Conservation (phyloP, 148 eudicot species). For the Oxyria digyna region DNA sequence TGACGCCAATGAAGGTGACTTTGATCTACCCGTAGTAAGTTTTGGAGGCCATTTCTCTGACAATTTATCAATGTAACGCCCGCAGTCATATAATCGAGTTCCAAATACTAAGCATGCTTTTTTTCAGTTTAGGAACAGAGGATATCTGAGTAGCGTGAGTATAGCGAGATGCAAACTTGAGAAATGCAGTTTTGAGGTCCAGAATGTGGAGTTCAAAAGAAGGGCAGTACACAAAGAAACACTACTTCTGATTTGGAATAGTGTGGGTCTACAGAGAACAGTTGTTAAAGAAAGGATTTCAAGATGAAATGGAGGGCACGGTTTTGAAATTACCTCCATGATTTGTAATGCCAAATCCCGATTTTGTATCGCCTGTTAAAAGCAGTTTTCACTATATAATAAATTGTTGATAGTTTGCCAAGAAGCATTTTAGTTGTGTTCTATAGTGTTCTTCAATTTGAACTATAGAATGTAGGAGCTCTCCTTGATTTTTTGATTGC, state of each 20-base stretch:
- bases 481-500: no score
- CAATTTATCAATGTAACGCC: background rate
- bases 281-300: slow-evolving; percentile 53
- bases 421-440: no score
- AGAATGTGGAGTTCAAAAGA: slow-evolving; percentile 17
- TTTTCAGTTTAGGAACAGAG: slow-evolving; percentile 47
- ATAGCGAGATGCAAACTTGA: slow-evolving; percentile 65
- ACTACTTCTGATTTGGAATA: slow-evolving; percentile 52
- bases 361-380: no score
- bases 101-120: background rate
- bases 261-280: slow-evolving; percentile 34
- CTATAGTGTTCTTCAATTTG: no score
- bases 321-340: no score
- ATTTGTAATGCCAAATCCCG: no score
- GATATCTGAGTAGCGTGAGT: slow-evolving; percentile 41
- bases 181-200: slow-evolving; percentile 31
- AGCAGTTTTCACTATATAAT: no score
- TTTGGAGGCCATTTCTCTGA: background rate
- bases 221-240: slow-evolving; percentile 63
- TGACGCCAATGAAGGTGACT: slow-evolving; percentile 66
- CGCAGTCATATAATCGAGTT: background rate
- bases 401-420: no score
- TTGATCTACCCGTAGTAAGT: slow-evolving; percentile 63
- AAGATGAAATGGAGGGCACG: background rate
- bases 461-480: no score